phyloP scores from a whole-genome alignment of 2,329 filamentous ascomycete species.

The Claviceps capensis region DNA sequence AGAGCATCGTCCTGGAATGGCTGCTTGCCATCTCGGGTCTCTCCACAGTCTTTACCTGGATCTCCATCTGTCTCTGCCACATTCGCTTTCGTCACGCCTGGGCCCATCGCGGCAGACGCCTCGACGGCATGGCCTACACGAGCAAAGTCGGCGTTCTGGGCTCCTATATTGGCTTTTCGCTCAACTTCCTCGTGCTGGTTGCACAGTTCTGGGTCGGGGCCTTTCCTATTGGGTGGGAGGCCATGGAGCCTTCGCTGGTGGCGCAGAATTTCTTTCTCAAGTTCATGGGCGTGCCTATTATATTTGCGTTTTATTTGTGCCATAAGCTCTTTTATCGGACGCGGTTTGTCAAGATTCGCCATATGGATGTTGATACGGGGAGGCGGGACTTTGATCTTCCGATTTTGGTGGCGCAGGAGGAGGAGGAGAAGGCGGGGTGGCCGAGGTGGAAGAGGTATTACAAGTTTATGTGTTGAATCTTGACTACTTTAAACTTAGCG shows the following conservation, averaged over 20 bases:
- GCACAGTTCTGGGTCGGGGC: slow-evolving; percentile 84
- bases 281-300: slow-evolving; percentile 57
- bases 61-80: slow-evolving; percentile 75
- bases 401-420: slow-evolving; percentile 66
- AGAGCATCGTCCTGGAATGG: slow-evolving; percentile 61
- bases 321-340: slow-evolving; percentile 71
- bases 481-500: too few species aligned
- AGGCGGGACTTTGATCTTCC: slow-evolving; percentile 73
- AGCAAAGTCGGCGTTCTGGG: slow-evolving; percentile 68
- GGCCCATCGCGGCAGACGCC: slow-evolving; percentile 51
- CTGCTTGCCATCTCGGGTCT: slow-evolving; percentile 62
- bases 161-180: slow-evolving; percentile 63
- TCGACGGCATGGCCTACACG: slow-evolving; percentile 66
- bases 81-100: slow-evolving; percentile 84
- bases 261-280: slow-evolving; percentile 59
- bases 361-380: slow-evolving; percentile 83
- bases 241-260: slow-evolving; percentile 29
- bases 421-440: slow-evolving; percentile 58
- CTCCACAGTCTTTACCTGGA: slow-evolving; percentile 67
- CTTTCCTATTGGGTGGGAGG: slow-evolving; percentile 51
- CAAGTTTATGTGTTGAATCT: slow-evolving; percentile 51
- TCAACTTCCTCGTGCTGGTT: slow-evolving; percentile 63
- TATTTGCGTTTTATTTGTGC: slow-evolving; percentile 50
- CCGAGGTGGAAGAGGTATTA: slow-evolving; percentile 65
- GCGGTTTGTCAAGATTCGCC: slow-evolving; percentile 46